These are phyloP conservation scores for Saitoella complicata DNA, from an alignment of 805 yeast genomes.

Conservation along the genomic window DNA sequence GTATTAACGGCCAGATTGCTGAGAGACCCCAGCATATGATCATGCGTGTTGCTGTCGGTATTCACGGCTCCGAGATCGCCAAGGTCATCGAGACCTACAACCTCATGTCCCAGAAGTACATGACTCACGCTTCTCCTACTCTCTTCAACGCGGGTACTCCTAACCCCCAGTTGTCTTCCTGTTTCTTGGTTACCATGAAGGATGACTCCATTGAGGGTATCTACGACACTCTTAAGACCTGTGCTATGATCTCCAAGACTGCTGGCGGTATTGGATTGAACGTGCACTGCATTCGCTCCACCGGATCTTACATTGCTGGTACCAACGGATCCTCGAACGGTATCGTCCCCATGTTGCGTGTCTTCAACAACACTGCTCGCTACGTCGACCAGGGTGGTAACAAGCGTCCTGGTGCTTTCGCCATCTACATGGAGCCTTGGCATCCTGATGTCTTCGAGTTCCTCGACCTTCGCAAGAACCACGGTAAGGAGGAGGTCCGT, in stretches of 20 bases:
- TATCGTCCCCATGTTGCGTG: constrained; percentile 88
- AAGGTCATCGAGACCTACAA: constrained; percentile 68
- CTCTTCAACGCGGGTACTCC: constrained; percentile 87
- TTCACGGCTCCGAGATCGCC: constrained; percentile 55
- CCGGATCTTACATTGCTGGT: constrained; percentile 79
- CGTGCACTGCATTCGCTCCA: constrained; percentile 69
- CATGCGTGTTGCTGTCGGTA: constrained; percentile 84
- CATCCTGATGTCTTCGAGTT: constrained; percentile 82
- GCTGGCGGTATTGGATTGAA: constrained; percentile 95
- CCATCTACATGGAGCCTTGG: constrained; percentile 92
- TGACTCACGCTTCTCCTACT: constrained; percentile 93
- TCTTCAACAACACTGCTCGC: constrained; percentile 87
- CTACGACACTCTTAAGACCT: constrained; percentile 69
- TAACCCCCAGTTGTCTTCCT: constrained; percentile 71
- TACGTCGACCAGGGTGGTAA: constrained; percentile 98
- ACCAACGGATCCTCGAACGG: constrained; percentile 90
- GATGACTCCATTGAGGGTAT: constrained; percentile 95
- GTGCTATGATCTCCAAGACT: constrained; percentile 82
- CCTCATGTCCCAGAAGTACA: constrained; percentile 70
- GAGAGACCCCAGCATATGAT: constrained; percentile 88
- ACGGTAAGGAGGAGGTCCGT: constrained; percentile 84
- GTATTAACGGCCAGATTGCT: constrained; percentile 45
- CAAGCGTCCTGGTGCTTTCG: constrained; percentile 95
- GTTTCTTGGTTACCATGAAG: constrained; percentile 79
- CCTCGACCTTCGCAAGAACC: constrained; percentile 74